Evolutionary conservation across 2,329 filamentous ascomycete genomes (phyloP).

Genomic region (Geosmithia morbida): DNA sequence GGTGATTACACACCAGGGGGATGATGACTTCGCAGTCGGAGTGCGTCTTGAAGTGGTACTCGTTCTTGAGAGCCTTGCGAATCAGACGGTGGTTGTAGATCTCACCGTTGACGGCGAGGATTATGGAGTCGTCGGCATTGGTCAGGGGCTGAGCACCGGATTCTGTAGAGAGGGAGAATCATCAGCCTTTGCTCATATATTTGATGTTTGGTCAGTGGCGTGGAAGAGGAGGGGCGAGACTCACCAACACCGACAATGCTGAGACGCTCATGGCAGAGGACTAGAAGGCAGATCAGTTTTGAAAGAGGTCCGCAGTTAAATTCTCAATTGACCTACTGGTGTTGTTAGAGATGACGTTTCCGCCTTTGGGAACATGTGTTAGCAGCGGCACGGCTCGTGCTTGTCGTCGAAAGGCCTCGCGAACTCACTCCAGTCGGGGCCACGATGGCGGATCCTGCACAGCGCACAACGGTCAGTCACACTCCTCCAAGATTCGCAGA

Average conservation of each 20-base stretch:
- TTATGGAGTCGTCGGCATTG: slow-evolving; percentile 77
- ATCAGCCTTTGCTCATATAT: background rate
- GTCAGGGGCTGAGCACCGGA: slow-evolving; percentile 90
- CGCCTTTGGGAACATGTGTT: slow-evolving; percentile 39
- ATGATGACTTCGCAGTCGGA: slow-evolving; percentile 99
- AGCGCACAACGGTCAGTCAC: background rate
- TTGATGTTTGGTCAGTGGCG: background rate
- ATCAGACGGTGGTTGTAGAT: slow-evolving; percentile 99
- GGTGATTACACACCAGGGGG: slow-evolving; percentile 54
- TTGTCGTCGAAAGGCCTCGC: slow-evolving; percentile 2
- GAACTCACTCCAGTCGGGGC: slow-evolving; percentile 92
- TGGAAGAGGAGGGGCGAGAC: slow-evolving; percentile 15
- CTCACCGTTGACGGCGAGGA: slow-evolving; percentile 95
- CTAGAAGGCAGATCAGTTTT: slow-evolving; percentile 28
- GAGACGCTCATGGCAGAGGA: slow-evolving; percentile 93
- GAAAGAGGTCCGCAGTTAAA: background rate
- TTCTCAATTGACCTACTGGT: slow-evolving; percentile 53
- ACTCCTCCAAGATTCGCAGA: background rate
- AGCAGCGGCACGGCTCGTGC: background rate
- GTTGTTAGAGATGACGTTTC: slow-evolving; percentile 77
- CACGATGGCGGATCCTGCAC: slow-evolving; percentile 76
- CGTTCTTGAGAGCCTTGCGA: slow-evolving; percentile 68
- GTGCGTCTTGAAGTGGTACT: slow-evolving; percentile 95
- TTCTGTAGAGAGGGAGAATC: slow-evolving; percentile 36
- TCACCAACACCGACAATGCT: slow-evolving; percentile 93